A percentile compares a stretch with the other conserved stretches of the same genome.
These are phyloP conservation scores for Exsudoporus frostii DNA, from an alignment of 768 basidiomycete genomes.

Conservation along the genomic window DNA sequence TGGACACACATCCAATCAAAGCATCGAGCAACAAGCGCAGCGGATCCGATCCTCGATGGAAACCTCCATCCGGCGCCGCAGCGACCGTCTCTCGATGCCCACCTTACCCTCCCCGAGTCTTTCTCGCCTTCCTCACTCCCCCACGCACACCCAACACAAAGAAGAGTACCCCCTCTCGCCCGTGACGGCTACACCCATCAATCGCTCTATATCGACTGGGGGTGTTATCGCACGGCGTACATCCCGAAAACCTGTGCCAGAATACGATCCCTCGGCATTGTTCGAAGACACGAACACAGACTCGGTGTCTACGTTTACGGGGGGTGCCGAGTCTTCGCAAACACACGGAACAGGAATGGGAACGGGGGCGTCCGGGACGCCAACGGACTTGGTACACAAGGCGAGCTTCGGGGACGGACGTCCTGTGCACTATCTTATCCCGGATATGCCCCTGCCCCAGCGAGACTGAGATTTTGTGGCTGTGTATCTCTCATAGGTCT, in stretches of 20 bases:
- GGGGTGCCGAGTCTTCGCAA: slow-evolving; percentile 25
- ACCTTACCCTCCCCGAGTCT: slow-evolving; percentile 14
- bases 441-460: slow-evolving; percentile 48
- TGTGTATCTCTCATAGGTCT: not conserved
- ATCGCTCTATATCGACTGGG: slow-evolving; percentile 28
- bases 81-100: slow-evolving; percentile 32
- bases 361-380: slow-evolving; percentile 3
- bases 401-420: slow-evolving; percentile 44
- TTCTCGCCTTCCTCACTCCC: slow-evolving; percentile 16
- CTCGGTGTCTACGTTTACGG: slow-evolving; percentile 21
- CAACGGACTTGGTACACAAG: slow-evolving; percentile 36
- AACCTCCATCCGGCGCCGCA: slow-evolving; percentile 20
- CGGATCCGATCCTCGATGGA: slow-evolving; percentile 34
- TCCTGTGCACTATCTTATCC: slow-evolving; percentile 56
- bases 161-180: slow-evolving; percentile 33
- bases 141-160: slow-evolving; percentile 10
- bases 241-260: slow-evolving; percentile 57
- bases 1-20: slow-evolving; percentile 12
- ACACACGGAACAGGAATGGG: slow-evolving; percentile 24
- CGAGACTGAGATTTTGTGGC: slow-evolving; percentile 20
- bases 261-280: slow-evolving; percentile 39
- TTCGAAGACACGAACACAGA: slow-evolving; percentile 20
- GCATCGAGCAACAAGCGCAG: slow-evolving; percentile 31
- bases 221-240: slow-evolving; percentile 27
- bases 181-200: slow-evolving; percentile 17